These are phyloP conservation scores for Penicillium sp. DNA, from an alignment of 2,329 filamentous ascomycete species.

Conservation along the genomic window DNA sequence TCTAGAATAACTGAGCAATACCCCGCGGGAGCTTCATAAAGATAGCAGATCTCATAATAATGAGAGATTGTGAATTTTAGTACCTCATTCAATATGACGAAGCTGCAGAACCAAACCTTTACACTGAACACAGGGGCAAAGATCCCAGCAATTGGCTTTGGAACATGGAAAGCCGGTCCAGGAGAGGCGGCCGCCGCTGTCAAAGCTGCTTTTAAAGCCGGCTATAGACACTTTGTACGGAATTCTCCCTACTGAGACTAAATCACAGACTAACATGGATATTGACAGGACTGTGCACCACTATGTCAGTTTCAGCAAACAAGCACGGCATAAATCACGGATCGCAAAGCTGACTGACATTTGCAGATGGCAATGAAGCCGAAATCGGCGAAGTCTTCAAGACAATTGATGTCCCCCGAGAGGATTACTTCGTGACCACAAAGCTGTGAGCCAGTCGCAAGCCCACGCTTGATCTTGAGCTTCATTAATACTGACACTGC, in stretches of 20 bases:
- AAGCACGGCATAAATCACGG: background rate
- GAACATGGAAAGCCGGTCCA: constrained; percentile 55
- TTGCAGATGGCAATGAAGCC: constrained; percentile 56
- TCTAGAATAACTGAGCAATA: background rate
- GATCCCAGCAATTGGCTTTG: constrained; percentile 34
- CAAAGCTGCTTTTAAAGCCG: constrained; percentile 64
- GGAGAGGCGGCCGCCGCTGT: constrained; percentile 70
- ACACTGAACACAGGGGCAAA: constrained; percentile 34
- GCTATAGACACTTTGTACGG: constrained; percentile 69
- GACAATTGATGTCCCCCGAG: constrained; percentile 60
- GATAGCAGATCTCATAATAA: background rate
- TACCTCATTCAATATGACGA: background rate
- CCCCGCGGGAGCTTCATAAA: background rate
- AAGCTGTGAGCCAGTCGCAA: constrained; percentile 49
- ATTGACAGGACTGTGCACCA: constrained; percentile 50
- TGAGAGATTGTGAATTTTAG: background rate
- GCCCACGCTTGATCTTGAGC: background rate
- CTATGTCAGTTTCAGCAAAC: constrained; percentile 43
- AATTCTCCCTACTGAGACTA: background rate
- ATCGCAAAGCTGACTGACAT: background rate
- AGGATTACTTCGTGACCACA: constrained; percentile 62
- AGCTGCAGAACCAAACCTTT: constrained; percentile 14
- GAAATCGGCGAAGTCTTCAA: constrained; percentile 63
- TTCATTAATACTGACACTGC: constrained; percentile 63
- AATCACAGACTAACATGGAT: background rate